Base-by-base conservation (phyloP, 2,329 filamentous ascomycete genomes). In the Trichoderma pleuroti region DNA sequence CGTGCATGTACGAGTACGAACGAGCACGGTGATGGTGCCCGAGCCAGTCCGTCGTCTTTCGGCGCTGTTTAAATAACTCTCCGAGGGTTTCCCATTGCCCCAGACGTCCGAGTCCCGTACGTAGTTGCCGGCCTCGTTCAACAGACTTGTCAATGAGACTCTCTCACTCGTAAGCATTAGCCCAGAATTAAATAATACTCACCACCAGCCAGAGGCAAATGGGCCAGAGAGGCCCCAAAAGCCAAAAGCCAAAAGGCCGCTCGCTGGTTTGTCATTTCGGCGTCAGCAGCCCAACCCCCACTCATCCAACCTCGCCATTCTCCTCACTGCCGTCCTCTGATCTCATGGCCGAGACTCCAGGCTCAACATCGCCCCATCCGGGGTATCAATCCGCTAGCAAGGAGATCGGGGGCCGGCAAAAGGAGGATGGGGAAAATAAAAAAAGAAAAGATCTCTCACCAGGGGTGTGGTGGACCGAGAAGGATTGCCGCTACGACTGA, bases 191-290 rank as follows among this genome's bases (percentile, higher is more conserved):
- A 52, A 52, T 52, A 52, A 52, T 52, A 52, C 56, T 34, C 56
- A 34, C 56, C 18, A 42, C 56, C 18, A 21, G 42, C 42, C 18
- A 32, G 56, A 59, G 28, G 18, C 9, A 56, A 21, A 21, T 1
- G 12, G 30, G 32, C 18, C 46, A 21, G n/a, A 24, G 21, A 14
- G 10, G 21, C 46, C 46, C 46, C 46, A 52, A 52, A 39, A 32
- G 30, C 46, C 46, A 52, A 52, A 52, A 52, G 46, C 46, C 46
- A 52, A 52, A 39, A 49, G 28, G 28, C 28, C 32, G 10, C n/a
- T n/a, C n/a, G 54, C 28, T 59, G 54, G 65, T 68, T 68, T 68
- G 65, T 68, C 65, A 60, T 32, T 60, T 57, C 21, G 18, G 65
- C 28, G 54, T 68, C 65, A 68, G 65, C 65, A 68, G 18, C 36